Percentiles rank a stretch among this genome's conserved stretches.
Evolutionary conservation across 2,329 filamentous ascomycete species (phyloP).

Genomic region (Westerdykella sp.): DNA sequence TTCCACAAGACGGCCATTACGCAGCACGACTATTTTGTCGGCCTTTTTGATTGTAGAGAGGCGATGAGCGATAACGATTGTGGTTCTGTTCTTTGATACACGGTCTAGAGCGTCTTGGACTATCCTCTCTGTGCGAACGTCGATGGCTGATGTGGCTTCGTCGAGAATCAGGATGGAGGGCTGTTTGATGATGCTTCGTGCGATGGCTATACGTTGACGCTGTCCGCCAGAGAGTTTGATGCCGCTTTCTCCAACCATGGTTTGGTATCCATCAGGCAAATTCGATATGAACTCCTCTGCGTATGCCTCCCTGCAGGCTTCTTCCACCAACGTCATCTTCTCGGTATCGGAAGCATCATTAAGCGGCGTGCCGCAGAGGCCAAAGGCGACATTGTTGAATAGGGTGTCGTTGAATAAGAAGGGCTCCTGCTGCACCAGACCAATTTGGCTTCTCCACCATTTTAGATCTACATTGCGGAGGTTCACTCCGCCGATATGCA

Average conservation of each 20-base stretch:
- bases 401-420: constrained; percentile 39
- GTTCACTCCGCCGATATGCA: constrained; percentile 24
- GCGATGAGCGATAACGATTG: constrained; percentile 73
- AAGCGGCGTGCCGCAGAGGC: constrained; percentile 39
- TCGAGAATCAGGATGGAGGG: constrained; percentile 65
- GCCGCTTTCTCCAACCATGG: constrained; percentile 68
- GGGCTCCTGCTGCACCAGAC: constrained; percentile 38
- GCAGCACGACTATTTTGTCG: constrained; percentile 70
- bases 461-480: constrained; percentile 32
- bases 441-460: constrained; percentile 45
- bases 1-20: constrained; percentile 65
- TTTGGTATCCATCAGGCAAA: constrained; percentile 58
- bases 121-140: constrained; percentile 49
- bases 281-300: constrained; percentile 35
- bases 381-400: constrained; percentile 36
- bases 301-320: constrained; percentile 35
- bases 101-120: constrained; percentile 55
- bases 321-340: constrained; percentile 50
- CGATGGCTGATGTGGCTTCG: constrained; percentile 66
- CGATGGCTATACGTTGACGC: constrained; percentile 74
- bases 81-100: constrained; percentile 57
- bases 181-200: constrained; percentile 61
- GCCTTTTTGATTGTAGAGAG: constrained; percentile 71
- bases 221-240: constrained; percentile 79
- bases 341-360: constrained; percentile 49